Conservation (phyloP, 2,329 filamentous ascomycete genomes). For the Cercospora janseana region DNA sequence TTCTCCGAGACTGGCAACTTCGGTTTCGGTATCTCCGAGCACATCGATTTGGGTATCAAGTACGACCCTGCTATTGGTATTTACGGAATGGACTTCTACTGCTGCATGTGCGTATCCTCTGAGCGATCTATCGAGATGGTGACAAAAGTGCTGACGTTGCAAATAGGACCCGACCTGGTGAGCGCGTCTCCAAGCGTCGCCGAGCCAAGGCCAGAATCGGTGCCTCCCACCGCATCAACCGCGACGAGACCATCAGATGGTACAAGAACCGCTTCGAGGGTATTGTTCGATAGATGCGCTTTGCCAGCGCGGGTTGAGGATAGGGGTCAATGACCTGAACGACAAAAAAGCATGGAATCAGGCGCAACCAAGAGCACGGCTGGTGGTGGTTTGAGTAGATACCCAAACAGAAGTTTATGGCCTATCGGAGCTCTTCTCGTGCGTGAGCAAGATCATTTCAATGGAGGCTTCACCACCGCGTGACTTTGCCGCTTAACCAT, state of each 20-base stretch:
- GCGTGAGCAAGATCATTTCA: slow-evolving; percentile 40
- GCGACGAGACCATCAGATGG: slow-evolving; percentile 96
- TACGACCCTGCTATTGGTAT: slow-evolving; percentile 98
- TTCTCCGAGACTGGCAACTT: slow-evolving; percentile 99
- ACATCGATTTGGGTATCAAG: slow-evolving; percentile 99
- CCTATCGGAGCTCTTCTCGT: slow-evolving; percentile 39
- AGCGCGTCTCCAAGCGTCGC: slow-evolving; percentile 94
- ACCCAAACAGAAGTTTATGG: slow-evolving; percentile 34
- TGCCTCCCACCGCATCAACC: slow-evolving; percentile 86
- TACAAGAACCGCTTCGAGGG: slow-evolving; percentile 96
- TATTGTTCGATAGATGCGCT: slow-evolving; percentile 84
- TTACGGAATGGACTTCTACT: slow-evolving; percentile 99
- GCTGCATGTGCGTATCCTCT: slow-evolving; percentile 76
- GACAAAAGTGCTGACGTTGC: slow-evolving; percentile 16
- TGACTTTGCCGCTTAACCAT: slow-evolving; percentile 38
- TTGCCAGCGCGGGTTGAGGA: slow-evolving; percentile 10
- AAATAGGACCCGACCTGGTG: slow-evolving; percentile 83
- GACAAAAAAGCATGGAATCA: slow-evolving; percentile 26
- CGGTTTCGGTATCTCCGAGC: slow-evolving; percentile 99
- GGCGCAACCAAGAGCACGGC: slow-evolving; percentile 32
- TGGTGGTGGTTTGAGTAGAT: slow-evolving; percentile 26
- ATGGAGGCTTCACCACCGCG: slow-evolving; percentile 38
- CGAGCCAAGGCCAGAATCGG: slow-evolving; percentile 85
- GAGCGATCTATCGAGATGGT: not conserved
- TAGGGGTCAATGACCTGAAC: too few relatives aligned